Evolutionary conservation across 805 yeast species (phyloP).

Genomic region (Pichia paraexigua): DNA sequence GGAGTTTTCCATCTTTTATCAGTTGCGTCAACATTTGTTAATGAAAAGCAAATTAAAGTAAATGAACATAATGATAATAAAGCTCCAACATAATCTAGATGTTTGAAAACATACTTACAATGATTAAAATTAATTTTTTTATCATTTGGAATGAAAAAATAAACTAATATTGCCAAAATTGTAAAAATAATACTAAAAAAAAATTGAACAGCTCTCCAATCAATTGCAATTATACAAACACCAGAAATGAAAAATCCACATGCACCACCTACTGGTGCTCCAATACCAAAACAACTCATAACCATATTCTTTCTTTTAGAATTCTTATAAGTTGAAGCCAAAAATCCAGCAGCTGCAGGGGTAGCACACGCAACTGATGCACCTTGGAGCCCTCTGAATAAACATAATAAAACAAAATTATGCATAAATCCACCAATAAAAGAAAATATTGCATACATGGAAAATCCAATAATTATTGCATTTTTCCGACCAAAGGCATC

Average conservation of each 20-base stretch:
- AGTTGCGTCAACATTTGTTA: conserved; percentile 36
- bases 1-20: conserved; percentile 38
- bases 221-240: conserved; percentile 31
- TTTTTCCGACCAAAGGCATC: conserved; percentile 40
- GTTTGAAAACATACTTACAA: conserved; percentile 19
- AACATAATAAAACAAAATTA: conserved; percentile 30
- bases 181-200: conserved; percentile 34
- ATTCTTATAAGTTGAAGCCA: conserved; percentile 34
- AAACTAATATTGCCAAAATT: conserved; percentile 16
- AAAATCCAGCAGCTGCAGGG: conserved; percentile 41
- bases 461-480: conserved; percentile 30
- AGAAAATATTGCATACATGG: conserved; percentile 26
- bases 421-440: conserved; percentile 33
- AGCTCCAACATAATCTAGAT: conserved; percentile 38
- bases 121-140: conserved; percentile 20
- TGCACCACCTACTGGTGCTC: conserved; percentile 42
- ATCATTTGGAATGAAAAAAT: conserved; percentile 32
- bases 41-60: conserved; percentile 35
- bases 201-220: conserved; percentile 37
- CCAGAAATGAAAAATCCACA: conserved; percentile 38
- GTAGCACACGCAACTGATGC: conserved; percentile 36
- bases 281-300: conserved; percentile 36
- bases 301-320: conserved; percentile 35
- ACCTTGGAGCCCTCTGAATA: conserved; percentile 40
- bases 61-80: conserved; percentile 33